Conservation (phyloP, 2,329 filamentous ascomycete genomes). For the Juglanconis juglandina region DNA sequence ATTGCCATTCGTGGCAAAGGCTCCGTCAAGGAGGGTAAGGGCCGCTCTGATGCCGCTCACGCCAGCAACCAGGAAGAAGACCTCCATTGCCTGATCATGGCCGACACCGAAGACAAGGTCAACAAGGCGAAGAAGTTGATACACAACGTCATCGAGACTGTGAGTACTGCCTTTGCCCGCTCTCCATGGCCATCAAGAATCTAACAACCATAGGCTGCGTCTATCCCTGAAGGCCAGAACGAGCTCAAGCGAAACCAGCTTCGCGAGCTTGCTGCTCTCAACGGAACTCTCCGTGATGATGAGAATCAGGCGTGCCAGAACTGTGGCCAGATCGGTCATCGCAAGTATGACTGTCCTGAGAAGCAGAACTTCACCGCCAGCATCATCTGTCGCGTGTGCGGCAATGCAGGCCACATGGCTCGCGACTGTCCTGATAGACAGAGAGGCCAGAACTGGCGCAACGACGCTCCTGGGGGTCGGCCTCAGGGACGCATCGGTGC, state of each 20-base stretch:
- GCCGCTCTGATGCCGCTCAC: slow-evolving; percentile 96
- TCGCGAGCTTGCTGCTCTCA: slow-evolving; percentile 92
- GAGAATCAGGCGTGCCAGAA: slow-evolving; percentile 99
- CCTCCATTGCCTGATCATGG: slow-evolving; percentile 98
- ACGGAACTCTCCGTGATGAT: slow-evolving; percentile 97
- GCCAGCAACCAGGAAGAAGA: slow-evolving; percentile 99
- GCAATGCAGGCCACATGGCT: slow-evolving; percentile 97
- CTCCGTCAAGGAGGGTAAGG: slow-evolving; percentile 99
- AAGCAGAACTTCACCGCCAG: slow-evolving; percentile 98
- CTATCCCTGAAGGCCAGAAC: slow-evolving; percentile 97
- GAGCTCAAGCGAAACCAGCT: slow-evolving; percentile 98
- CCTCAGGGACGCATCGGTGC: slow-evolving; percentile 66
- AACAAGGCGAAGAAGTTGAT: slow-evolving; percentile 99
- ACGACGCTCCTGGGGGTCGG: slow-evolving; percentile 57
- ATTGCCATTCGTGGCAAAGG: slow-evolving; percentile 99
- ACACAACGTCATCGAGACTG: slow-evolving; percentile 97
- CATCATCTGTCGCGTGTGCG: slow-evolving; percentile 97
- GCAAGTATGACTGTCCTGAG: slow-evolving; percentile 98
- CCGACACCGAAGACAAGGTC: slow-evolving; percentile 98
- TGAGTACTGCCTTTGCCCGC: slow-evolving; percentile 46
- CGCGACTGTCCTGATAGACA: slow-evolving; percentile 95
- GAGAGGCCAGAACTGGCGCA: slow-evolving; percentile 88
- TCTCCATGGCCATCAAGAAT: slow-evolving; percentile 20
- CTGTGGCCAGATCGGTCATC: slow-evolving; percentile 96
- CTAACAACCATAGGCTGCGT: slow-evolving; percentile 68